Evolutionary conservation across 805 yeast genomes (phyloP).

Genomic region (Tetrapisispora namnaoensis): DNA sequence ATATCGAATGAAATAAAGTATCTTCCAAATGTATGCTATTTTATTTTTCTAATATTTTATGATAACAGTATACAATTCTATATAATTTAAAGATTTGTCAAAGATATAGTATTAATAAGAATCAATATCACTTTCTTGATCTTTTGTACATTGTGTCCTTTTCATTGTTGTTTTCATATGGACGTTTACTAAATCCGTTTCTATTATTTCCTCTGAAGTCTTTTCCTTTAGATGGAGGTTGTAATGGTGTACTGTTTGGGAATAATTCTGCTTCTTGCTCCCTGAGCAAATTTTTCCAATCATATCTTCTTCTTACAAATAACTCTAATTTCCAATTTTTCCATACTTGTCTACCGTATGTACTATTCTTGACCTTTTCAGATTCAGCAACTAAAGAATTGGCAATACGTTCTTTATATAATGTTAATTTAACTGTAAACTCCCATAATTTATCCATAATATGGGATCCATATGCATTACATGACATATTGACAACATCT

Average conservation of each 20-base stretch:
- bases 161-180: neutral
- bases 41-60: neutral
- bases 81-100: too few species aligned
- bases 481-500: slow-evolving; percentile 50
- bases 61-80: neutral
- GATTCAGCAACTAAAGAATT: slow-evolving; percentile 48
- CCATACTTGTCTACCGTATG: slow-evolving; percentile 89
- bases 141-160: neutral
- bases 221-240: slow-evolving; percentile 9
- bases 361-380: slow-evolving; percentile 68
- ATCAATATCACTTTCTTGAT: neutral
- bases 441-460: slow-evolving; percentile 77
- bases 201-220: neutral
- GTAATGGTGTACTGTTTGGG: slow-evolving; percentile 29
- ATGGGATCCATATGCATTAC: slow-evolving; percentile 88
- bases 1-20: too few species aligned
- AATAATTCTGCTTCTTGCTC: slow-evolving; percentile 38
- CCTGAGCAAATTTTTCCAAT: slow-evolving; percentile 67
- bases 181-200: neutral
- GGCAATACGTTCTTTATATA: slow-evolving; percentile 82
- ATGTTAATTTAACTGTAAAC: slow-evolving; percentile 65
- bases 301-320: slow-evolving; percentile 40
- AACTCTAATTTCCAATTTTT: slow-evolving; percentile 87
- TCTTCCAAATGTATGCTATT: neutral
- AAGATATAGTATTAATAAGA: too few species aligned